Base-by-base conservation (phyloP, 2,329 filamentous ascomycete genomes). In the Fusarium equiseti region DNA sequence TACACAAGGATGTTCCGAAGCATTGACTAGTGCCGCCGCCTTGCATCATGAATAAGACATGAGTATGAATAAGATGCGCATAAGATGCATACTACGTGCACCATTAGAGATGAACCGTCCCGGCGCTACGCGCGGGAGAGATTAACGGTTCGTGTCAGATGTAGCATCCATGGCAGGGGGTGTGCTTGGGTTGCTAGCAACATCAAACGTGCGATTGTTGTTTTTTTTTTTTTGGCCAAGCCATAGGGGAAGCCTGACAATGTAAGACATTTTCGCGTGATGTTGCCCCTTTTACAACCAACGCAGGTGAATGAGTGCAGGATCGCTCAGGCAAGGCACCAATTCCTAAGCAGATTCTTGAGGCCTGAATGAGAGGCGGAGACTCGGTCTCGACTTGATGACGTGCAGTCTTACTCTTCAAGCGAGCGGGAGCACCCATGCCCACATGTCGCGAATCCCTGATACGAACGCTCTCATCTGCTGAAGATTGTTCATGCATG, bases 121-220 rank as follows among this genome's bases (percentile, higher is more conserved):
- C 52, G 73, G 67, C 62, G 64, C 63, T 74, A 65, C 55, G 43
- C 57, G 63, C 63, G 63, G 56, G 27, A 44, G 57, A 68, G 70
- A 73, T 75, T 68, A 58, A 71, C 59, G 58, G 73, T 75, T 75
- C 70, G 53, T 72, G 66, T 69, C 66, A 73, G 59, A 74, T 71
- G 59, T 48, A 45, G 52, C 49, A 22, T 27, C 35, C 35, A 57
- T 52, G 45, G 54, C 59, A 67, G 46, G 68, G 63, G 32, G 32
- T 57, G n/a, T 35, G 24, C 11, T 69, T 60, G 44, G 29, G 20
- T 50, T 59, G 48, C 44, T 38, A 32, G 24, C 48, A 63, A 62
- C 51, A 70, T 38, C 48, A 68, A 61, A 58, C 56, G 66, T 59
- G 52, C 58, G 69, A 75, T 57, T 45, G 70, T 59, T 59, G 43